Percentiles rank a stretch among this genome's conserved stretches.
phyloP scores from a whole-genome alignment of 1,284 basidiomycete species.

The Leccinum olivaceoglutinosum region DNA sequence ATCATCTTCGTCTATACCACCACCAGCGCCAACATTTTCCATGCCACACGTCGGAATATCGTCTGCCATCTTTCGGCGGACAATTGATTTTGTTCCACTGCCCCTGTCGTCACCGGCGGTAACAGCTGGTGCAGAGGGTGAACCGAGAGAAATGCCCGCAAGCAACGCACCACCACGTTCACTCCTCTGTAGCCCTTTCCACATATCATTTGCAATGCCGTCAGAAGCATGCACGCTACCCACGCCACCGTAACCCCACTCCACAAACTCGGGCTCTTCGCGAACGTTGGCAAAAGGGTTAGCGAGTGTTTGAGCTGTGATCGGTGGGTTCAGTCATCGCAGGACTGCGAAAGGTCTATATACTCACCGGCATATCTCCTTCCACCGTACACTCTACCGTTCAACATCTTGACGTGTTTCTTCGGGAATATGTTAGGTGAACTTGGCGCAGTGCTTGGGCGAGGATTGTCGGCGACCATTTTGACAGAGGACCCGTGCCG shows the following conservation, averaged over 20 bases:
- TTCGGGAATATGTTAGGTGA: constrained; percentile 10
- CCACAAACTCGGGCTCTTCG: constrained; percentile 71
- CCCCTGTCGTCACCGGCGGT: constrained; percentile 4
- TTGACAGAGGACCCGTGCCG: constrained; percentile 19
- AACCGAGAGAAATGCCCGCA: constrained; percentile 9
- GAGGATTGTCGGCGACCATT: constrained; percentile 1
- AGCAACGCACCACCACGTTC: constrained; percentile 23
- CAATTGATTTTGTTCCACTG: constrained; percentile 5
- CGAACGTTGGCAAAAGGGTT: constrained; percentile 50
- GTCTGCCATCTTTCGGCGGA: constrained; percentile 19
- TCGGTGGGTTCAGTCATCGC: background rate
- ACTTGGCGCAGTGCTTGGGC: constrained; percentile 16
- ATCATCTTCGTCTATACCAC: constrained; percentile 49
- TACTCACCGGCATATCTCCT: constrained; percentile 33
- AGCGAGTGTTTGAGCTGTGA: constrained; percentile 22
- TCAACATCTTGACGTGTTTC: constrained; percentile 55
- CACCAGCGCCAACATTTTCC: constrained; percentile 20
- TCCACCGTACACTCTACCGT: constrained; percentile 71
- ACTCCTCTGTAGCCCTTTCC: constrained; percentile 27
- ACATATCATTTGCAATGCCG: constrained; percentile 26
- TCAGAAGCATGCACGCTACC: constrained; percentile 50
- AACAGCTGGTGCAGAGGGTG: background rate
- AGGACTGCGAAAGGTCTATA: background rate
- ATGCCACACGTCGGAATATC: constrained; percentile 20
- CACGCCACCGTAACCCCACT: constrained; percentile 85